These are phyloP conservation scores for Canna indica DNA, from an alignment of 176 grass and related monocot genomes.

Conservation along the genomic window DNA sequence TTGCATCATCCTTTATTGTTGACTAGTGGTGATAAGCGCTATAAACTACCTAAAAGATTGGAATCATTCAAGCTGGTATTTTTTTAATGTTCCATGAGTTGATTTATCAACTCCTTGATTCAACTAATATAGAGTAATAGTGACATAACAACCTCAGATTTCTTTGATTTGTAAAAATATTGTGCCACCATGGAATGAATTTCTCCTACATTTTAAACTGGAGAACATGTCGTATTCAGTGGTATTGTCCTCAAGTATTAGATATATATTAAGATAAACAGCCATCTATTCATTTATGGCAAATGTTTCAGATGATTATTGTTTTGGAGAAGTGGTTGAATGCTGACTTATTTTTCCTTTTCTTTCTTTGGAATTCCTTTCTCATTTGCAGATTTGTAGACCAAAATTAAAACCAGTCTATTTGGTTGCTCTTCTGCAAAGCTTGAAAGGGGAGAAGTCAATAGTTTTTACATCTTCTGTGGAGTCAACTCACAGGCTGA, in stretches of 20 bases:
- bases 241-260: not conserved
- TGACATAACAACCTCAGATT: too few species aligned
- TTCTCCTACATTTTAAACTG: not conserved
- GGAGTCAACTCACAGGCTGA: constrained; percentile 80
- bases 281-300: not conserved
- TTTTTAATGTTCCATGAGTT: not conserved
- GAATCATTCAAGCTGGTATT: constrained; percentile 73
- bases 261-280: not conserved
- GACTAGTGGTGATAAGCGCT: constrained; percentile 80
- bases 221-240: not conserved
- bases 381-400: constrained; percentile 63
- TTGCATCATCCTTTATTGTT: constrained; percentile 83
- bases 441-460: constrained; percentile 61
- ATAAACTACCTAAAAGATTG: constrained; percentile 62
- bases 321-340: not conserved
- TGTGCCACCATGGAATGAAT: not conserved
- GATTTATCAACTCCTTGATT: not conserved
- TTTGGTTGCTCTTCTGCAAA: constrained; percentile 73
- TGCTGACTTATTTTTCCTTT: not conserved
- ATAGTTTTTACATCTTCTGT: constrained; percentile 91
- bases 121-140: not conserved
- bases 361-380: not conserved
- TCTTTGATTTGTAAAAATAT: not conserved
- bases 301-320: not conserved
- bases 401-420: constrained; percentile 77